A percentile compares a stretch with the other conserved stretches of the same genome.
These are phyloP conservation scores for Ceriops tagal DNA, from an alignment of 345 rosid species.

Conservation along the genomic window DNA sequence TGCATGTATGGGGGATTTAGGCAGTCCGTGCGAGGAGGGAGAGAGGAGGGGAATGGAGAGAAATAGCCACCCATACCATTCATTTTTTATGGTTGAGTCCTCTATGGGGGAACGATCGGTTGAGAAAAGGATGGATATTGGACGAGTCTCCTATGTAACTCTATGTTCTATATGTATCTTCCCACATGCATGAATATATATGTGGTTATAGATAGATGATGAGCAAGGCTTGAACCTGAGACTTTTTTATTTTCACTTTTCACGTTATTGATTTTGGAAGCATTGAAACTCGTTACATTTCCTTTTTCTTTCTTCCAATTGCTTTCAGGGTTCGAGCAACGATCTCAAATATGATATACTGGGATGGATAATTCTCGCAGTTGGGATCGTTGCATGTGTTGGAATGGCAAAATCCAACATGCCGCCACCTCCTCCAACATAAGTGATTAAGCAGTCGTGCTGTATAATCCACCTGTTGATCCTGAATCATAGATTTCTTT, in stretches of 20 bases:
- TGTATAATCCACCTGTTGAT: constrained; percentile 6
- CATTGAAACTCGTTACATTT: background rate
- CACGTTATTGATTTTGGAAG: background rate
- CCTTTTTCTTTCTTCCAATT: background rate
- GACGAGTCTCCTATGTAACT: background rate
- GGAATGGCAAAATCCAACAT: constrained; percentile 24
- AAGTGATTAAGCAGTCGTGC: constrained; percentile 22
- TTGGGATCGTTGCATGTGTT: constrained; percentile 26
- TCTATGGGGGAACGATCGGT: too few species aligned
- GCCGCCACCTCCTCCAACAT: constrained; percentile 31
- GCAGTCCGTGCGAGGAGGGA: too few species aligned
- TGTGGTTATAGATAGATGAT: too few species aligned
- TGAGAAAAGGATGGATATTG: too few species aligned
- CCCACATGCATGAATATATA: too few species aligned
- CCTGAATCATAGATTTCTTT: background rate
- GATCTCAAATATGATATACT: constrained; percentile 23
- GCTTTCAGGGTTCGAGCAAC: constrained; percentile 22
- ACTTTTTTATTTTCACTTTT: too few species aligned
- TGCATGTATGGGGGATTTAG: too few species aligned
- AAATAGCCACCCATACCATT: too few species aligned
- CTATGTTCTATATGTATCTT: background rate
- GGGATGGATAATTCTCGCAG: constrained; percentile 32
- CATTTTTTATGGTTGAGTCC: too few species aligned
- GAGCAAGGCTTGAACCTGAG: too few species aligned
- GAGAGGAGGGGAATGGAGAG: too few species aligned